Evolutionary conservation across 306 rosid species (phyloP), one percentile per base, ranked within the genome.

Genomic region (Astragalus membranaceus): DNA sequence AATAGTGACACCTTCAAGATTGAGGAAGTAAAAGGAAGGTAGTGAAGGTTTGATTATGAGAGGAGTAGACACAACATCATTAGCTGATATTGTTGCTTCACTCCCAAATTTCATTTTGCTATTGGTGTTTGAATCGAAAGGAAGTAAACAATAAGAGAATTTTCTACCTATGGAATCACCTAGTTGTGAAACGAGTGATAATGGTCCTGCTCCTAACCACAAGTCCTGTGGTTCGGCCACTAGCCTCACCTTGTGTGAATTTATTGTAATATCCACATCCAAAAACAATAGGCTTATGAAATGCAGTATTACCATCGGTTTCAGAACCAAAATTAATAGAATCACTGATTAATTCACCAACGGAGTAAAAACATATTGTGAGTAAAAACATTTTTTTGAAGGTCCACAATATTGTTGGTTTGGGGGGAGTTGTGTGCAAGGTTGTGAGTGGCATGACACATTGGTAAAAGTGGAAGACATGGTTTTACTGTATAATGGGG

Each of bases 31-130:
- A 56, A 0, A 36, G 23, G 12, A 0, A 2, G 60, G 33, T 0
- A 11, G 0, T 2, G 30, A 17, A 1, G 68, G 5, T 1, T 66
- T 47, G 8, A 2, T 56, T 36, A 33, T 20, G 0, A 66, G n/a
- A 5, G 68, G 61, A 9, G 79, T 75, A 11, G 79, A 44, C n/a
- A 54, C 73, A 35, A 56, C 43, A 0, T 46, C 47, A 4, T 56
- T 35, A 1, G 50, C 64, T 0, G 9, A 13, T n/a, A 74, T 15
- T 0, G 0, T 26, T 0, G 75, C 67, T 7, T 44, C 23, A 2
- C 26, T 9, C 12, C 83, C 79, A 10, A 79, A 69, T 53, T 36
- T 79, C 17, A 79, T n/a, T 39, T 74, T 79, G 26, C 79, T 74
- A 2, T 13, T 23, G 1, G 33, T 42, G 0, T 4, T 43, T 8